Evolutionary conservation across 164 flowering plant species (phyloP), one percentile per base, ranked within the genome.

Genomic region (Sedum album): DNA sequence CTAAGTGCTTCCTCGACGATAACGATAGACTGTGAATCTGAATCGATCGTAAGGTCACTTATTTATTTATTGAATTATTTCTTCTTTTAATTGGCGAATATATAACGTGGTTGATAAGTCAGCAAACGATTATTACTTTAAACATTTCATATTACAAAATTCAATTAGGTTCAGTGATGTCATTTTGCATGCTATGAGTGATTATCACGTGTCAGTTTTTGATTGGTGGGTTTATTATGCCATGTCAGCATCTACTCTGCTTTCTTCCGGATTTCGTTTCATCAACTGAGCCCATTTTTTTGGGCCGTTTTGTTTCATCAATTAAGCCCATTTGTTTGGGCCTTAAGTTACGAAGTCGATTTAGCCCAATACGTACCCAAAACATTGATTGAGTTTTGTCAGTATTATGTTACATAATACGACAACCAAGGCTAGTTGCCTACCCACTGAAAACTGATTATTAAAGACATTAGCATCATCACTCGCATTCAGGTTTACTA

Each of bases 401-500:
- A 44, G 20, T 18, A 44, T 44, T 44, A 44, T 44, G 48, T 18
- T 44, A 44, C 48, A 44, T 11, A 44, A 44, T n/a, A 44, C 48
- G 48, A 44, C 48, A 44, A 44, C 48, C 48, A 44, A n/a, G n/a
- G n/a, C n/a, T n/a, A n/a, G n/a, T n/a, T 44, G 48, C 48, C 48
- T 11, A 44, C 48, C 48, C 48, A 41, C 14, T 41, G n/a, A n/a
- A n/a, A 4, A 44, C 2, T 44, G 48, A 17, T 15, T 44, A 44
- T 17, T 17, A 41, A 11, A 41, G n/a, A 44, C 48, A 13, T 44
- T 44, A 15, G 48, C 48, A 38, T 38, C 1, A 15, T 44, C 48
- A 44, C 1, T 44, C 48, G 15, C n/a, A 17, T 13, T 44, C 48
- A 44, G 15, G 0, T n/a, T n/a, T n/a, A 44, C 18, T 44, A 15